Evolutionary conservation across 371 early-diverging fungal genomes (phyloP), one percentile per base, ranked within the genome.

Genomic region (Mortierella sp.): DNA sequence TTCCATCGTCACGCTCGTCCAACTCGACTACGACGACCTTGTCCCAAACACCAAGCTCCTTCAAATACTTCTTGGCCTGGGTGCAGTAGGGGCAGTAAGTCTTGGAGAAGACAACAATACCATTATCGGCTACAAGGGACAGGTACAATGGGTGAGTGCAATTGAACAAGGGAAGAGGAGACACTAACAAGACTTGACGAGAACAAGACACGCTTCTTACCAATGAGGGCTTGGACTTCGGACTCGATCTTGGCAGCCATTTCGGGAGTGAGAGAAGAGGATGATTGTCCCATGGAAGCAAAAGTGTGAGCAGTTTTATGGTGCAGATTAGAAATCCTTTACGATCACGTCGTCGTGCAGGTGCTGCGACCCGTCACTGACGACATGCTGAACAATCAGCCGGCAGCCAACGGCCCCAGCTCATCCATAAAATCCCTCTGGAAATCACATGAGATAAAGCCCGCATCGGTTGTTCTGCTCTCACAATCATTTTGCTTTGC

Each of bases 21-120:
- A 95, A 79, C 78, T 93, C 93, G 16, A 88, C 42, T 12, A 84
- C 84, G n/a, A 74, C 66, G 58, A 82, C 89, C 12, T 78, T 63
- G 18, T 10, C 10, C 7, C 4, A 10, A 10, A 80, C 85, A 13
- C 82, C 56, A 16, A 87, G 71, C 64, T 85, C 72, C 18, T 83
- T 76, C 43, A 94, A 80, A 12, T 90, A 70, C 19, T 76, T 65
- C 82, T 95, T 94, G 49, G 95, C 93, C 27, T 83, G 79, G 24
- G 61, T 81, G 82, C 93, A 95, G 82, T 89, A 96, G 24, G 95
- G 94, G 79, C 96, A 97, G 72, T 89, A 88, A 10, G 90, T 84
- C 82, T 96, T 97, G 64, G 92, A 90, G 78, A 95, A 96, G 45
- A 96, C 76, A 9, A 80, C 68, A n/a, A 80, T 51, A n/a, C 43